Percentiles rank a stretch among this genome's conserved stretches.
phyloP scores from a whole-genome alignment of 75 land plant genomes.

The Cunninghamia lanceolata region DNA sequence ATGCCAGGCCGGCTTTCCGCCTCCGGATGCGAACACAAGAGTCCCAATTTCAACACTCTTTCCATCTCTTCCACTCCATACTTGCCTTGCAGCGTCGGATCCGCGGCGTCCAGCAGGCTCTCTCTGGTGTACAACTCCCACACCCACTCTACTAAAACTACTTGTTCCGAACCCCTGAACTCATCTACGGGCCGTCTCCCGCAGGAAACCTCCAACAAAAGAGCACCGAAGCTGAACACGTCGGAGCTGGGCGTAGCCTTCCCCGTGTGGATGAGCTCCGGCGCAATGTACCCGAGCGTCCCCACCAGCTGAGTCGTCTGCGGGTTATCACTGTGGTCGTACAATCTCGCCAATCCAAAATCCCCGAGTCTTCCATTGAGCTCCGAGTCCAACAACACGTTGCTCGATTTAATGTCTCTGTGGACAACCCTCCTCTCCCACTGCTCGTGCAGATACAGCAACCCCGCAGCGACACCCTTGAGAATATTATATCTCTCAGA shows the following conservation, averaged over 20 bases:
- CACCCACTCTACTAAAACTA: conserved; percentile 30
- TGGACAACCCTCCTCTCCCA: conserved; percentile 21
- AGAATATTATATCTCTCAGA: conserved; percentile 35
- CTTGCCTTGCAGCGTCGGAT: not conserved
- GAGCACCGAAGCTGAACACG: conserved; percentile 17
- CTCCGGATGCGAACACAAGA: not conserved
- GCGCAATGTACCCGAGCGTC: conserved; percentile 39
- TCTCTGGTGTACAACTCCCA: conserved; percentile 30
- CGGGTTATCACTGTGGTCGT: conserved; percentile 21
- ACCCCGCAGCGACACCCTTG: conserved; percentile 42
- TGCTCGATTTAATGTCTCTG: conserved; percentile 33
- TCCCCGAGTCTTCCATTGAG: conserved; percentile 37
- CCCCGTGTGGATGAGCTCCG: conserved; percentile 33
- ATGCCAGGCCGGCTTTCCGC: not conserved
- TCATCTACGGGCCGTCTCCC: conserved; percentile 11
- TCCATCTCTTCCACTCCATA: not conserved
- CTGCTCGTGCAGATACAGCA: conserved; percentile 23
- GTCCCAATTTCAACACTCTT: not conserved
- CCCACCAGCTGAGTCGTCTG: conserved; percentile 26
- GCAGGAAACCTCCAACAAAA: conserved; percentile 2
- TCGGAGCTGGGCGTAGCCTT: conserved; percentile 41
- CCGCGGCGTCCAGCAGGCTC: conserved; percentile 5
- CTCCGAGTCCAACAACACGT: conserved; percentile 24
- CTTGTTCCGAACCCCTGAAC: not conserved
- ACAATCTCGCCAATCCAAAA: conserved; percentile 33